Conservation (phyloP, 345 rosid species). For the Reutealis trisperma region DNA sequence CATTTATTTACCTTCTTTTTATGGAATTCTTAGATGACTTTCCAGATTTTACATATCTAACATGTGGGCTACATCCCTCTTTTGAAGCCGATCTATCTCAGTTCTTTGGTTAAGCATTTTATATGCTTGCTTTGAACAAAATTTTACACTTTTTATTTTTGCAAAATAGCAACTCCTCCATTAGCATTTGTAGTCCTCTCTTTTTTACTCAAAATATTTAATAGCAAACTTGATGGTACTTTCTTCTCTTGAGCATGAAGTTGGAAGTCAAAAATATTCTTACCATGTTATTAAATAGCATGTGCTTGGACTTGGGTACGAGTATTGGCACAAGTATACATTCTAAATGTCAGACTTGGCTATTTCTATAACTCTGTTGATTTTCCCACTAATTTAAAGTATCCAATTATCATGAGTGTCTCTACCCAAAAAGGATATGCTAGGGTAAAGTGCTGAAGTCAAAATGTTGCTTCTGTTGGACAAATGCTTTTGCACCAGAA, state of each 20-base stretch:
- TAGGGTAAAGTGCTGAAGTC: neutral
- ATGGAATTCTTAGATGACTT: neutral
- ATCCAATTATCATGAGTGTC: too few relatives aligned
- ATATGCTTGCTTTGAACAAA: neutral
- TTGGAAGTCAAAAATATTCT: neutral
- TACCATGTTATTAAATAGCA: neutral
- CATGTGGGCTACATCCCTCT: too few relatives aligned
- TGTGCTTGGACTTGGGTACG: neutral
- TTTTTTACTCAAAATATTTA: too few relatives aligned
- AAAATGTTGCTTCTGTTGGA: neutral
- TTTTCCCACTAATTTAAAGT: too few relatives aligned
- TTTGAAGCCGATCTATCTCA: too few relatives aligned
- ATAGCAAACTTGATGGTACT: neutral
- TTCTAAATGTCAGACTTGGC: neutral
- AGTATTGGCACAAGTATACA: too few relatives aligned
- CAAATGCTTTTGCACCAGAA: too few relatives aligned
- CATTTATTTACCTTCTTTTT: neutral
- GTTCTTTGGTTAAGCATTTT: neutral
- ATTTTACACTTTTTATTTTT: too few relatives aligned
- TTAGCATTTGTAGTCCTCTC: too few relatives aligned
- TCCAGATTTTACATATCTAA: neutral
- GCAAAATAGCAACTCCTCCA: neutral
- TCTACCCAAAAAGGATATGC: neutral
- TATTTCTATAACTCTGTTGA: neutral
- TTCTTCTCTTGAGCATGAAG: neutral